Base-by-base conservation (phyloP, 495 filamentous ascomycete genomes). In the Daldinia loculata region DNA sequence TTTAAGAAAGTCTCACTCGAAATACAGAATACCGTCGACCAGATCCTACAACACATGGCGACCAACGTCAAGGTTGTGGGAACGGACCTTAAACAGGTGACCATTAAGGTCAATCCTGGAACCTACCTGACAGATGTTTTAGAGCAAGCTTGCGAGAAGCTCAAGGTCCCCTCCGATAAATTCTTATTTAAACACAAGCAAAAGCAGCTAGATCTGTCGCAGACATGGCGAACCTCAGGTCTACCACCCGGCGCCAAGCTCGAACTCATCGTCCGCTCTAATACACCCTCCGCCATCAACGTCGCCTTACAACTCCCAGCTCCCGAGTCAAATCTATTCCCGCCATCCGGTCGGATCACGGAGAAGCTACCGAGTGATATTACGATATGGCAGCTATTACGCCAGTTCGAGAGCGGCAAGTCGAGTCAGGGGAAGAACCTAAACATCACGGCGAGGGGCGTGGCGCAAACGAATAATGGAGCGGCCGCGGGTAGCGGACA, bases 21-120 rank as follows among this genome's bases (percentile, higher is more conserved):
- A 53, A 30, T 38, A 60, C 0, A 27, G 22, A 30, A 59, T 30
- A 65, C 55, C 56, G 53, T 48, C 29, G 14, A 17, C 38, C 3
- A 57, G 22, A 38, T 45, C 50, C 26, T 57, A 59, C 32, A 34
- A 58, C 82, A 66, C 70, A 97, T 97, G 93, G 89, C 92, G 66
- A 91, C 95, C 36, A 92, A 95, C 77, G 92, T 99, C 63, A 89
- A 95, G 68, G 92, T 99, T 39, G 86, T 97, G 51, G 91, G 95
- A 76, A 85, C 90, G 38, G 88, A 91, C 65, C 87, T 91, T 66
- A 87, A 89, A 66, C 86, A 91, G 71, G 85, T 86, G 38, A 90
- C 86, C n/a, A 82, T 99, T 77, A 96, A 95, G 78, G 93, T 94
- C 34, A 90, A 85, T 0, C 93, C 96, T 6, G 85, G 84, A 29